phyloP scores from a whole-genome alignment of 345 rosid genomes.

The Citrus mangshanensis region DNA sequence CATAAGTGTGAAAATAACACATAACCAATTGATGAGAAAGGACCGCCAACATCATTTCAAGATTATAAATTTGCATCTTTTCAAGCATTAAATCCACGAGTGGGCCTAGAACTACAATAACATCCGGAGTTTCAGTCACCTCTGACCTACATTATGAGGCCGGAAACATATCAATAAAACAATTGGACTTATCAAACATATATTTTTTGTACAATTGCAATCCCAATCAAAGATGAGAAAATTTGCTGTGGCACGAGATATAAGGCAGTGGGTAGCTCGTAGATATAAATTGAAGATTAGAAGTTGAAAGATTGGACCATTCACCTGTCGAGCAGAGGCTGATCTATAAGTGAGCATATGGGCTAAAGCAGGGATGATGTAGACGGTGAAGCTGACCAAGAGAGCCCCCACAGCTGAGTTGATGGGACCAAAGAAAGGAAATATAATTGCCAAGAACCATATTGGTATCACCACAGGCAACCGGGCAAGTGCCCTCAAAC shows the following conservation, averaged over 20 bases:
- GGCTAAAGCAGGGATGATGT: conserved; percentile 78
- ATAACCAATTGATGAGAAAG: conserved; percentile 22
- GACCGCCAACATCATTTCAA: conserved; percentile 21
- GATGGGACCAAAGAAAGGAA: conserved; percentile 89
- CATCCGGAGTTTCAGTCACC: neutral
- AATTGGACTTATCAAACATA: neutral
- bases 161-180: neutral
- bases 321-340: conserved; percentile 67
- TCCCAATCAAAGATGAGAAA: neutral
- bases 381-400: conserved; percentile 84
- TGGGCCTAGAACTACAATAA: neutral
- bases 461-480: conserved; percentile 81
- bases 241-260: neutral
- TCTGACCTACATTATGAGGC: neutral
- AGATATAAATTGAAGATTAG: conserved; percentile 11
- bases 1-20: conserved; percentile 4
- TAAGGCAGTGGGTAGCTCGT: conserved; percentile 9
- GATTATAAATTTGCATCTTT: conserved; percentile 15
- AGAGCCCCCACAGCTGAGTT: conserved; percentile 89
- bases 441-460: conserved; percentile 83
- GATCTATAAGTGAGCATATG: conserved; percentile 76
- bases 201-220: neutral
- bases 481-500: conserved; percentile 58
- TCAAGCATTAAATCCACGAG: neutral
- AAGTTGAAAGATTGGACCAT: conserved; percentile 9